phyloP scores from a whole-genome alignment of 495 filamentous ascomycete genomes.

The Penicillium cinerascens region DNA sequence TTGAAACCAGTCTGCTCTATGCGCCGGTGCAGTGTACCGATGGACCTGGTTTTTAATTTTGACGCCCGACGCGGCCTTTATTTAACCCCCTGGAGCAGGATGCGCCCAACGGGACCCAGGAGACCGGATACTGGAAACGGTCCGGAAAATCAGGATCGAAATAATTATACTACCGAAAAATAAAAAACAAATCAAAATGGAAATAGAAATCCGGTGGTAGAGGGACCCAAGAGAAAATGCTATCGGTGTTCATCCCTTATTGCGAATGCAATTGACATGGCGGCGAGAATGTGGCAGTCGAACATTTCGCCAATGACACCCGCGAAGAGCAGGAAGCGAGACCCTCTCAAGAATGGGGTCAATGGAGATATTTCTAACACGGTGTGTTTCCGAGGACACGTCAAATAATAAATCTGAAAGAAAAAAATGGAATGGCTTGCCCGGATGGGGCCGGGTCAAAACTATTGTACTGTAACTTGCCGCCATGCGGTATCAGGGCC shows the following conservation, averaged over 20 bases:
- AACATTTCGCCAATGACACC: neutral
- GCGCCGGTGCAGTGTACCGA: neutral
- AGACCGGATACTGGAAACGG: conserved; percentile 7
- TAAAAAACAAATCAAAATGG: too few relatives aligned
- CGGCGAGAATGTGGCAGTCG: neutral
- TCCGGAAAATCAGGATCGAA: neutral
- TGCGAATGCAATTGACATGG: neutral
- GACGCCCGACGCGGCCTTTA: conserved; percentile 1
- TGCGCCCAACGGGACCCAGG: conserved; percentile 16
- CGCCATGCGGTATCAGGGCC: conserved; percentile 3
- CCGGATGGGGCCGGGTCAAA: conserved; percentile 1
- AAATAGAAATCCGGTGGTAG: too few relatives aligned
- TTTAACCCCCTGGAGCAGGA: neutral
- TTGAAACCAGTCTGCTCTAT: conserved; percentile 1
- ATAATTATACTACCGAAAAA: too few relatives aligned
- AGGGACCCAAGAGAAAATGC: too few relatives aligned
- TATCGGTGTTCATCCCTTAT: neutral
- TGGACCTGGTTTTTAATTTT: neutral
- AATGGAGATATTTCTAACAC: neutral
- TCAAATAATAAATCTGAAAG: neutral
- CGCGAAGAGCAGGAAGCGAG: neutral
- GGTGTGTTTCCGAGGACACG: neutral
- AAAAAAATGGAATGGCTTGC: conserved; percentile 1
- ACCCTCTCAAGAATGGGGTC: neutral
- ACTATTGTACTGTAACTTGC: conserved; percentile 25